Evolutionary conservation across 2,329 filamentous ascomycete species (phyloP), one percentile per base, ranked within the genome.

Genomic region (Diaporthe vexans): DNA sequence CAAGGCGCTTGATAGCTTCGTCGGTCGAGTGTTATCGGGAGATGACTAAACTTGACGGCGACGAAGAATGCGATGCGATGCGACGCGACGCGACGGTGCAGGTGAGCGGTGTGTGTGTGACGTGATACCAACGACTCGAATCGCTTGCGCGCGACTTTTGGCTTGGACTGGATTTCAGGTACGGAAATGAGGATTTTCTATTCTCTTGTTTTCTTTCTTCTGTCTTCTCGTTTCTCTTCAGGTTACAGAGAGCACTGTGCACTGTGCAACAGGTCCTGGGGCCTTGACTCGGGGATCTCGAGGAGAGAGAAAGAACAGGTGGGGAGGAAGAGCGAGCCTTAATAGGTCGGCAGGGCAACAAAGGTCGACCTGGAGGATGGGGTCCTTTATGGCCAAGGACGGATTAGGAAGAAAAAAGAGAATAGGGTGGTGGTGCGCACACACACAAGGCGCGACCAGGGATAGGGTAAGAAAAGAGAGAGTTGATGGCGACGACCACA

Each of bases 221-320:
- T 78, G 75, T 77, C 75, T 78, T 77, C 73, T 78, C 79, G 61
- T 76, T 6, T 74, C 77, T 78, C 77, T 74, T 77, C 67, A 69
- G 43, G 58, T 79, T 9, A 80, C 81, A 82, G 80, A 79, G 79
- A 79, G 79, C 80, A 81, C 79, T 78, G 79, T 79, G 78, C 79
- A 63, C 80, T 78, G 81, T 80, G 80, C 78, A 78, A 78, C 76
- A 77, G 74, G 74, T 76, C 77, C 76, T 76, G 56, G 33, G 71
- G 71, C 74, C 72, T 74, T 73, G 75, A 68, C 58, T 76, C 65
- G 74, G 57, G 43, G 77, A 43, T 70, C 74, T 74, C 75, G 74
- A 73, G 72, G 76, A 76, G 21, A 71, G 75, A 76, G 59, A n/a
- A n/a, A 76, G 76, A 40, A 77, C 13, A 43, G 40, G 5, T 17